A percentile compares a stretch with the other conserved stretches of the same genome.
These are phyloP conservation scores for Paramyrothecium roridum DNA, from an alignment of 2,329 filamentous ascomycete genomes.

Conservation along the genomic window DNA sequence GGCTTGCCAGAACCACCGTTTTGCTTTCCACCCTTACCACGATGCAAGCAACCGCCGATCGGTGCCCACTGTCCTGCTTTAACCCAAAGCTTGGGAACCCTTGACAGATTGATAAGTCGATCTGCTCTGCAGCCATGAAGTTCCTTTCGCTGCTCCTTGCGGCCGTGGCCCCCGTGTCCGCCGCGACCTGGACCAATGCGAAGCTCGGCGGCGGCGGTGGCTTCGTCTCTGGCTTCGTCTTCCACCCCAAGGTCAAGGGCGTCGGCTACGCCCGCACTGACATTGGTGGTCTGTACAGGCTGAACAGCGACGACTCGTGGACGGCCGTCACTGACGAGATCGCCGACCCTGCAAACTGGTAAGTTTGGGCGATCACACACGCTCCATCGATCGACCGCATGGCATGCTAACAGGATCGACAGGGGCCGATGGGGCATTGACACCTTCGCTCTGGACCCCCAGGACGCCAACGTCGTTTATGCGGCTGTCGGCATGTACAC, in stretches of 20 bases:
- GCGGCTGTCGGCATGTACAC: conserved; percentile 56
- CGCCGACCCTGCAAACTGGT: conserved; percentile 42
- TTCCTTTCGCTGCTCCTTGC: conserved; percentile 8
- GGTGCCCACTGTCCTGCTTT: too few species aligned
- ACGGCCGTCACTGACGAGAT: conserved; percentile 41
- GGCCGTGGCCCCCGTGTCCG: conserved; percentile 15
- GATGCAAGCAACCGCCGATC: too few species aligned
- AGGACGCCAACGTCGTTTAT: conserved; percentile 49
- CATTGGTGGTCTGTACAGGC: conserved; percentile 53
- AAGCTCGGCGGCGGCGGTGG: conserved; percentile 54
- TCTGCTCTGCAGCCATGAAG: conserved; percentile 2
- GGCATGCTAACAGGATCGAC: neutral
- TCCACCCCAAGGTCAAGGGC: conserved; percentile 40
- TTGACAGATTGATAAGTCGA: neutral
- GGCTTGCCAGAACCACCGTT: neutral
- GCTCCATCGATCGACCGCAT: neutral
- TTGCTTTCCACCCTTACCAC: too few species aligned
- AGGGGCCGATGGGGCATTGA: conserved; percentile 57
- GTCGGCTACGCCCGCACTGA: conserved; percentile 55
- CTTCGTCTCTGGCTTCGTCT: conserved; percentile 55
- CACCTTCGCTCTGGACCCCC: conserved; percentile 52
- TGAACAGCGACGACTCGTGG: conserved; percentile 46
- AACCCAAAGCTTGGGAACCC: too few species aligned
- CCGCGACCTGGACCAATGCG: conserved; percentile 44
- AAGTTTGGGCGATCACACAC: conserved; percentile 1